These are phyloP conservation scores for Verticillium tricorpus DNA, from an alignment of 2,329 filamentous ascomycete species.

Conservation along the genomic window DNA sequence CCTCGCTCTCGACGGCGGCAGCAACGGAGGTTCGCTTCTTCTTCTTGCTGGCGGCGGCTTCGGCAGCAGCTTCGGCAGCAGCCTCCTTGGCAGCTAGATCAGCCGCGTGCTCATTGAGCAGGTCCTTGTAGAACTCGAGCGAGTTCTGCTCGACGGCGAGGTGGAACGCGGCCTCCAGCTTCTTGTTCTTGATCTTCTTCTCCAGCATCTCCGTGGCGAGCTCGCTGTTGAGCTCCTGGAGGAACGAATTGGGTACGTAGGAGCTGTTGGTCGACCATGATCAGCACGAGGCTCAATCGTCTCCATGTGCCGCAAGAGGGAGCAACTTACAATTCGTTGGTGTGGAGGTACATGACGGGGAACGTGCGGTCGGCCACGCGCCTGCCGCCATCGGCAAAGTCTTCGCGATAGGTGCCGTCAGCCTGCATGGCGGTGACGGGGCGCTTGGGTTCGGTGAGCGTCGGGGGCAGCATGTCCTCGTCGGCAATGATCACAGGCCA, in stretches of 20 bases:
- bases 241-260: slow-evolving; percentile 83
- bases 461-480: slow-evolving; percentile 79
- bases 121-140: slow-evolving; percentile 76
- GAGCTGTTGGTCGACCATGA: slow-evolving; percentile 52
- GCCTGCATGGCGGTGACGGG: slow-evolving; percentile 77
- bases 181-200: slow-evolving; percentile 73
- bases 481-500: slow-evolving; percentile 95
- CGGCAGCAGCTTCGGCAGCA: slow-evolving; percentile 40
- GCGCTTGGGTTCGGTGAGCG: slow-evolving; percentile 54
- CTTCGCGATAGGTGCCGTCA: slow-evolving; percentile 83
- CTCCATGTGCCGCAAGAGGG: neutral
- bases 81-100: slow-evolving; percentile 56
- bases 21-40: slow-evolving; percentile 33
- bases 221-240: slow-evolving; percentile 71
- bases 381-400: slow-evolving; percentile 84
- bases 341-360: slow-evolving; percentile 90
- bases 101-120: slow-evolving; percentile 68
- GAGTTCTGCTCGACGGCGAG: slow-evolving; percentile 76
- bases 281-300: neutral
- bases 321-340: slow-evolving; percentile 89
- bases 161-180: slow-evolving; percentile 69
- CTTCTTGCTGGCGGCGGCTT: slow-evolving; percentile 37
- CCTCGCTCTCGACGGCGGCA: slow-evolving; percentile 46
- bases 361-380: slow-evolving; percentile 81
- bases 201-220: slow-evolving; percentile 65